Evolutionary conservation across 192 early-diverging fungal genomes (phyloP).

Genomic region (Geranomyces variabilis): DNA sequence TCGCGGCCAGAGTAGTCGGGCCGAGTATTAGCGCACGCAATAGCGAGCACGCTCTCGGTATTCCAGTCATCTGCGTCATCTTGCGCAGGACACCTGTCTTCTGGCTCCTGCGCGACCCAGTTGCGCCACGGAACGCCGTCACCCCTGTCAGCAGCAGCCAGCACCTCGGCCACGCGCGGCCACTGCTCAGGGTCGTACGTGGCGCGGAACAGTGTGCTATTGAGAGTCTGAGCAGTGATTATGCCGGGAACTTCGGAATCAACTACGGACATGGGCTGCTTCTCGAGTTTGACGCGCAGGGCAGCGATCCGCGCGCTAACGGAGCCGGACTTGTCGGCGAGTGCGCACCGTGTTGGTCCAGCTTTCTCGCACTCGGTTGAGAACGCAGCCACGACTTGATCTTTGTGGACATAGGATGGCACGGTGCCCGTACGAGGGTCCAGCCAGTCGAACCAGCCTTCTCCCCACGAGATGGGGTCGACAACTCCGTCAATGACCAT

Average conservation of each 20-base stretch:
- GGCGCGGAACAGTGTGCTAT: not conserved
- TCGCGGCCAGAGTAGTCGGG: not conserved
- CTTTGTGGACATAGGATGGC: not conserved
- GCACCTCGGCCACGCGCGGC: slow-evolving; percentile 16
- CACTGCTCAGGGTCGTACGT: slow-evolving; percentile 29
- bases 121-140: slow-evolving; percentile 16
- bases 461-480: slow-evolving; percentile 23
- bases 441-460: not conserved
- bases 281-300: slow-evolving; percentile 24
- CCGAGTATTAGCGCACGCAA: no score
- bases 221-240: not conserved
- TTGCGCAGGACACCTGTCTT: not conserved
- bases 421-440: not conserved
- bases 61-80: not conserved
- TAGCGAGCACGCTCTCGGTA: not conserved
- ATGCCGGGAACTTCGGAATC: slow-evolving; percentile 29
- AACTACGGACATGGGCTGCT: slow-evolving; percentile 12
- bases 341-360: slow-evolving; percentile 39
- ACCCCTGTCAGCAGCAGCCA: slow-evolving; percentile 14
- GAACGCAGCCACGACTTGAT: slow-evolving; percentile 36
- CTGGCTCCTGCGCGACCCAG: not conserved
- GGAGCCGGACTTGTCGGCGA: no score
- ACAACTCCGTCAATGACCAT: slow-evolving; percentile 53
- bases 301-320: slow-evolving; percentile 1
- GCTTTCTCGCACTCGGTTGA: slow-evolving; percentile 39